Base-by-base conservation (phyloP, 2,329 filamentous ascomycete genomes). In the Ramularia endophylla region DNA sequence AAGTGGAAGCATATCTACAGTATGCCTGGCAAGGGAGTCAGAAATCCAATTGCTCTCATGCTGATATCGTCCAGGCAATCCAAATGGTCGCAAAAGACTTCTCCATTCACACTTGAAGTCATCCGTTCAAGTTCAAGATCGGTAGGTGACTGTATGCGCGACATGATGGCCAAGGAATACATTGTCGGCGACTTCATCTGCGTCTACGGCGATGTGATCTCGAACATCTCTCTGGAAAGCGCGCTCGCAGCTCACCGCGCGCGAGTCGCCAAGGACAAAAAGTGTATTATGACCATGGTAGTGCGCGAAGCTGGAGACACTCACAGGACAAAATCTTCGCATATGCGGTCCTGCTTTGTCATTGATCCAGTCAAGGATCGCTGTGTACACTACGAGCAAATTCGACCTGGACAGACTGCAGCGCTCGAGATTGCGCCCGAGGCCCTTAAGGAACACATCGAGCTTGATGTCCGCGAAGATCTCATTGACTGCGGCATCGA, bases 281-380 rank as follows among this genome's bases (percentile, higher is more conserved):
- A 94, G 61, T 88, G 90, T 27, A 95, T 95, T 65, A 97, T 98
- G 92, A 98, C 92, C 3, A 85, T 95, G 75, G 78, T 98, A 9
- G 69, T 97, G 44, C 78, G 87, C 33, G 83, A 89, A 61, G 85
- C 82, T 7, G 87, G 86, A 33, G 68, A 75, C 5, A 72, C 72
- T 35, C 87, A 95, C 65, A 74, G 86, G 40, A 88, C 87, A 19
- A 90, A 90, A 64, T 74, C 80, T 1, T 80, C 83, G 43, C 81
- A 79, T 19, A 77, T 85, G 50, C 83, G 81, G 4, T 87, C 89
- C 0, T 76, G 92, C 3, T 98, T 97, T 58, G 81, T 94, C 15
- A 74, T 95, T 47, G 89, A 97, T 56, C 80, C 85, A 1, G 78
- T 74, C 27, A 86, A 82, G 39, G 79, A 87, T 52, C 75, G 90